Base-by-base conservation (phyloP, 305 asterid species). In the Striga hermonthica region DNA sequence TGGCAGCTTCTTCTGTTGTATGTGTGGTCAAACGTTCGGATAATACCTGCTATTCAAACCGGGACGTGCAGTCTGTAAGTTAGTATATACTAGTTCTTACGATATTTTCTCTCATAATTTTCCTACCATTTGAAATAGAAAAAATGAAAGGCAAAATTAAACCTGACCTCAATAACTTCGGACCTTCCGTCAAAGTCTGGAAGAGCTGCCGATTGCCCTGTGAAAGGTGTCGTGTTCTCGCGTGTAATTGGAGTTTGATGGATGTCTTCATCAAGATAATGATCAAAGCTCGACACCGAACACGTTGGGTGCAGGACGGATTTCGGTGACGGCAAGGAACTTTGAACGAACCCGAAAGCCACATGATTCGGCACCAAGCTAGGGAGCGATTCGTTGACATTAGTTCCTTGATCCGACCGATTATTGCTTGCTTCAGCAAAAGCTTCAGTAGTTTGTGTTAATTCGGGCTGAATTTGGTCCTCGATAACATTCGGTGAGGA, bases 251-350 rank as follows among this genome's bases (percentile, higher is more conserved):
- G 72, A 69, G 61, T 14, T 52, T 57, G 74, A 34, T 36, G 72
- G 48, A 44, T 66, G 67, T 84, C 84, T 47, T 65, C 65, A 5
- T 70, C 74, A 4, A 15, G 31, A 8, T 79, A 78, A 37, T 72
- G 84, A 47, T 74, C 77, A 50, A 65, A 76, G 64, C 74, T 73
- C 13, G 85, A 8, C 47, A 41, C 47, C 47, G 47, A 41, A 41
- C 47, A 41, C 47, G 47, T 7, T 34, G 57, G 57, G 57, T 76
- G 86, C 34, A 85, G 71, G 54, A 82, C 84, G 3, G 93, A 83
- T 56, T 73, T 80, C 9, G 93, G 93, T 35, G 88, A 83, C 12
- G 64, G 38, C 31, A 71, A 68, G 48, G 81, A 22, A 10, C 56
- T 40, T 28, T 76, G 75, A 68, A 59, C 64, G 52, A 70, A 79